Base-by-base conservation (phyloP, 345 rosid genomes). In the Aquilaria malaccensis region DNA sequence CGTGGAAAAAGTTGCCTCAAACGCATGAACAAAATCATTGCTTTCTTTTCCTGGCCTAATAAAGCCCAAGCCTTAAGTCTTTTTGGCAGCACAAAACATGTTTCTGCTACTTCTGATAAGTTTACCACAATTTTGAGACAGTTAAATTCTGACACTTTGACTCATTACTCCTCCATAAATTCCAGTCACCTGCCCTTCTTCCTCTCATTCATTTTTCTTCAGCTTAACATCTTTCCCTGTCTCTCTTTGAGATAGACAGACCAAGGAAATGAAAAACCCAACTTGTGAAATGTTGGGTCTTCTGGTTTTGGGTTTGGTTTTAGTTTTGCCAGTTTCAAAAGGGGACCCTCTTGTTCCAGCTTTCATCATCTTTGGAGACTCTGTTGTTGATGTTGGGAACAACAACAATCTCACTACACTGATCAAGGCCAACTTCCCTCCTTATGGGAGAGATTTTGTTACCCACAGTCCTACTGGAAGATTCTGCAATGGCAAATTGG, bases 371-470 rank as follows among this genome's bases (percentile, higher is more conserved):
- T 93, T 93, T 53, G 98, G 98, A 12, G 98, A 85, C 73, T 93
- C 98, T 33, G 78, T 87, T 50, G 89, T 83, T 63, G 98, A 93
- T 70, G 96, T 69, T 41, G 98, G 98, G 30, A 93, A 93, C 77
- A 89, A 93, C 72, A 89, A 93, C 74, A 60, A 86, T 74, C 80
- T 85, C 57, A 63, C 46, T 60, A 87, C 96, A 46, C 31, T 77
- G 4, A 68, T 85, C 64, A 89, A 79, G 73, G 86, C 97, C 56
- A 85, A 89, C 70, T 89, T 93, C 72, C 96, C 82, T 64, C 98
- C 98, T 30, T 93, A 87, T 52, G 98, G 98, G 66, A 79, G 98
- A 74, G 98, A 93, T 68, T 93, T 85, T 53, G 74, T 73, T 65
- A 66, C 61, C 68, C 94, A 81, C 72, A 70, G 5, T 45, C 88